Evolutionary conservation across 208 protist genomes (phyloP).

Genomic region (Histomonas meleagridis): DNA sequence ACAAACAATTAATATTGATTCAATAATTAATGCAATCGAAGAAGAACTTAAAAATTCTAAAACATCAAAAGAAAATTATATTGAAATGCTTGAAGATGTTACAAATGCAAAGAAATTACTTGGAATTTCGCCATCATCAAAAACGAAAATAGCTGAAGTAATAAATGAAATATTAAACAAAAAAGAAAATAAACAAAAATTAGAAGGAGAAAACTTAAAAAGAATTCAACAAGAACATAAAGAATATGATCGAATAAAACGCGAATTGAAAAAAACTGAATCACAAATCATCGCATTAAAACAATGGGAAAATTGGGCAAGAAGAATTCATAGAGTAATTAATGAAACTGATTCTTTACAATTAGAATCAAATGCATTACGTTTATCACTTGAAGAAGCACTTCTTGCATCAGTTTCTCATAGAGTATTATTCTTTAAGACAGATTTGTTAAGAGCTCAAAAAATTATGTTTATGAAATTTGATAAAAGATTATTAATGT

Average conservation of each 20-base stretch:
- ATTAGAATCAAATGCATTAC: neutral
- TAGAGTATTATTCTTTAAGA: neutral
- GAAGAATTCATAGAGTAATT: neutral
- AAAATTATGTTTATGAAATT: neutral
- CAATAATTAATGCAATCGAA: neutral
- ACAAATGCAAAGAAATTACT: neutral
- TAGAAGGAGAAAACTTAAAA: neutral
- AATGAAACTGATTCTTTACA: neutral
- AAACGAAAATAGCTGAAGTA: neutral
- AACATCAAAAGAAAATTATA: neutral
- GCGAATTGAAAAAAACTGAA: neutral
- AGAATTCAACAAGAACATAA: neutral
- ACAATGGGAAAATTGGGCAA: constrained; percentile 32
- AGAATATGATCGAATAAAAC: neutral
- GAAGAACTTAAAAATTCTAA: neutral
- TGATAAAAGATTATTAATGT: neutral
- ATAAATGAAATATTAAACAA: neutral
- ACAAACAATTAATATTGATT: neutral
- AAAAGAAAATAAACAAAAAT: neutral
- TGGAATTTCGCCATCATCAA: neutral
- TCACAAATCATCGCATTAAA: neutral
- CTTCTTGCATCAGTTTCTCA: neutral
- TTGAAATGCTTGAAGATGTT: neutral
- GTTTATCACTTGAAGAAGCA: neutral
- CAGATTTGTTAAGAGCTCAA: neutral